phyloP scores from a whole-genome alignment of 2,329 filamentous ascomycete species.

The Colletotrichum sidae region DNA sequence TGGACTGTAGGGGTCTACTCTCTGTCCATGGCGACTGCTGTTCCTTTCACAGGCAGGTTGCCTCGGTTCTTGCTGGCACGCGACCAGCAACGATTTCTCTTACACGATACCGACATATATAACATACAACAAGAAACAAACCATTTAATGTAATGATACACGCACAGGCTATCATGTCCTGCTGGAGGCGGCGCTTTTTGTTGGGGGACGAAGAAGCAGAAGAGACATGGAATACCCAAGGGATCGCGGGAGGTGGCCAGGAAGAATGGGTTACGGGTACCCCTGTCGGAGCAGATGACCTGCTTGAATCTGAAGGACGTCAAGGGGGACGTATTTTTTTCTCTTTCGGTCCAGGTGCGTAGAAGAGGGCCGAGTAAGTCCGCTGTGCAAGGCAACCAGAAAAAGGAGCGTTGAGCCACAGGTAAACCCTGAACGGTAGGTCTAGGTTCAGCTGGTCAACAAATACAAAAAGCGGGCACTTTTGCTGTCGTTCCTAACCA shows the following conservation, averaged over 20 bases:
- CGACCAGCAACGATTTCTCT: constrained; percentile 21
- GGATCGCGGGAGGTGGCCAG: background rate
- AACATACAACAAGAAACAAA: constrained; percentile 23
- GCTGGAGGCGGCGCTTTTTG: constrained; percentile 35
- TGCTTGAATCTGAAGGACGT: no score
- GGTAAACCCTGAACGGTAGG: no score
- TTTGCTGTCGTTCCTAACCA: no score
- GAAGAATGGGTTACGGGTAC: background rate
- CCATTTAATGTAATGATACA: constrained; percentile 38
- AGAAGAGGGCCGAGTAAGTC: no score
- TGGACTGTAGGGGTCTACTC: background rate
- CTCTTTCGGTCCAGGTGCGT: no score
- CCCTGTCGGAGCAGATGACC: no score
- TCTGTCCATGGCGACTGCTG: constrained; percentile 26
- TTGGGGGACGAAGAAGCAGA: constrained; percentile 7
- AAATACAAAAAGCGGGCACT: no score
- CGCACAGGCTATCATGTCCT: constrained; percentile 26
- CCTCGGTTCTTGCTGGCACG: constrained; percentile 4
- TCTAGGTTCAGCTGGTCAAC: no score
- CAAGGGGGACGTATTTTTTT: no score
- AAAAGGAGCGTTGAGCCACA: no score
- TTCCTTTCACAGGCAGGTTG: constrained; percentile 20
- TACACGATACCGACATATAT: constrained; percentile 31
- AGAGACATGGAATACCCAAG: constrained; percentile 13
- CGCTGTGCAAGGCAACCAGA: no score